Base-by-base conservation (phyloP, 176 grass and related monocot genomes). In the Cenchrus americanus region DNA sequence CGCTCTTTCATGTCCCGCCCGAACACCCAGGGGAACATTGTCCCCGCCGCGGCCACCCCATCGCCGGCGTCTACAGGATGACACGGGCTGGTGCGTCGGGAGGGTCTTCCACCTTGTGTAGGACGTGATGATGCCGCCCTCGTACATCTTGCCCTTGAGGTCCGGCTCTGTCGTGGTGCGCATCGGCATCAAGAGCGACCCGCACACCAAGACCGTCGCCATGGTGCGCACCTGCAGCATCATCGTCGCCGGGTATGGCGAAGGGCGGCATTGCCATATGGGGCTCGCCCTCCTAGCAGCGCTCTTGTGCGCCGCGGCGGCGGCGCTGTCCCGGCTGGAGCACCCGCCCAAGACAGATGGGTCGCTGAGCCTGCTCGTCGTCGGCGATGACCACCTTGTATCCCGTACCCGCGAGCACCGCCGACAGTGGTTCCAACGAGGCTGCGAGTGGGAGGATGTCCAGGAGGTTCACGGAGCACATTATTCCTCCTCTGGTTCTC, bases 101-200 rank as follows among this genome's bases (percentile, higher is more conserved):
- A 3, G 42, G 7, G 62, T 51, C 84, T 84, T 86, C 80, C 84
- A 90, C 89, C 87, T 93, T 98, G 91, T 95, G 89, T 42, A n/a
- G n/a, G 91, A 92, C 41, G 96, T 98, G 85, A 98, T 98, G 80
- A 98, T 95, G 79, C 93, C 93, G 49, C 96, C 96, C 88, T 95
- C 87, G 84, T 88, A 95, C 54, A 22, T 53, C 62, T 88, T 95
- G 18, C 96, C 96, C 47, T 62, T 27, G 17, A 95, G 86, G 37
- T 95, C 91, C 17, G 91, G 77, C 10, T 5, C 42, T 0, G 42
- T 0, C 6, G 42, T 8, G 42, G 43, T 8, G 24, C 95, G 68
- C 41, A 92, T 87, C 30, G 96, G 93, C 22, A 93, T 95, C n/a
- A 85, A 81, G 7, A 98, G 87, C 50, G 93, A 83, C 17, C 93